Evolutionary conservation across 2,329 filamentous ascomycete genomes (phyloP).

Genomic region (Talaromyces sp.): DNA sequence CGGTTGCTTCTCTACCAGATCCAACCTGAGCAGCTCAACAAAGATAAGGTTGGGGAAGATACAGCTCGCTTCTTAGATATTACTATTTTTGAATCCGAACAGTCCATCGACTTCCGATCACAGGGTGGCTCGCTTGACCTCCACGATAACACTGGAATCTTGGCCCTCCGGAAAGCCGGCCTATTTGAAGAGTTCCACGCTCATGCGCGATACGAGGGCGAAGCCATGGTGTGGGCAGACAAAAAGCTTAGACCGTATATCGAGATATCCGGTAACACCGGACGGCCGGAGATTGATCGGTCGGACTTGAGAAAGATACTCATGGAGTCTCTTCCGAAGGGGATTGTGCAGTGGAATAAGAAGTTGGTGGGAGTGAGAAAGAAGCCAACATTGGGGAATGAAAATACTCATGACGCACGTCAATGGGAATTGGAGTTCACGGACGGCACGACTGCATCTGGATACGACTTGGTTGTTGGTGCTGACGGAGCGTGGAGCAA

Average conservation of each 20-base stretch:
- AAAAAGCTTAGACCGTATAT: conserved; percentile 13
- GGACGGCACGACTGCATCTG: conserved; percentile 10
- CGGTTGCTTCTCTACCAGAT: conserved; percentile 7
- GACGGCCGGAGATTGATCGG: conserved; percentile 25
- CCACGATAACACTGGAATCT: conserved; percentile 19
- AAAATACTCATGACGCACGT: conserved; percentile 12
- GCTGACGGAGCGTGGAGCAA: conserved; percentile 25
- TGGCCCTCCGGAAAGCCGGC: conserved; percentile 19
- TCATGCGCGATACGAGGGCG: conserved; percentile 17
- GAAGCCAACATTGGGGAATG: conserved; percentile 8
- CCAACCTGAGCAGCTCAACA: background rate
- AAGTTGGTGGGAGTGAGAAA: conserved; percentile 12
- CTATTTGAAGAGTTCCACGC: conserved; percentile 21
- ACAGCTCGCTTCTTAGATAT: conserved; percentile 11
- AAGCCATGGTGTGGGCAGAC: conserved; percentile 16
- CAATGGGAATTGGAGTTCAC: conserved; percentile 12
- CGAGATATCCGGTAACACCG: conserved; percentile 3
- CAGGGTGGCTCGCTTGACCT: conserved; percentile 26
- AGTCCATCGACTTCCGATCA: conserved; percentile 15
- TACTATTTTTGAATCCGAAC: conserved; percentile 26
- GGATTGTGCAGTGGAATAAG: conserved; percentile 19
- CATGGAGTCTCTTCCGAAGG: conserved; percentile 17
- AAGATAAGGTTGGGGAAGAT: background rate
- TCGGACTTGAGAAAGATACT: conserved; percentile 18
- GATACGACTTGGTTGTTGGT: conserved; percentile 22